phyloP scores from a whole-genome alignment of 257 asterid genomes.

The Solanum rostratum region DNA sequence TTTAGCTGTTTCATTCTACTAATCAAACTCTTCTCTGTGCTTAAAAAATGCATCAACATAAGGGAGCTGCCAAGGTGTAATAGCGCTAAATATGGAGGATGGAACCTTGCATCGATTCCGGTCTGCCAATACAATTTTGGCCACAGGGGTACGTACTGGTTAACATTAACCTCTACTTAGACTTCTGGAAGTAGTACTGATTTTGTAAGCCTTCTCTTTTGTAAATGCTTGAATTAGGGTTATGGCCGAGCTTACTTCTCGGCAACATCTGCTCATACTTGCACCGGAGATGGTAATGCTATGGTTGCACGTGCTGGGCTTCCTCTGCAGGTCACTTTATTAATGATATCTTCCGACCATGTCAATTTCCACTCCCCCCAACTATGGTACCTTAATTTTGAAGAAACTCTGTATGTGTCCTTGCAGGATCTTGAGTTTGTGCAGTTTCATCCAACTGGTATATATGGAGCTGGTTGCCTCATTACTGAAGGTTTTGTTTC shows the following conservation, averaged over 20 bases:
- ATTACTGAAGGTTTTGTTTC: conserved; percentile 74
- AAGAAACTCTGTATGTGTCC: not conserved
- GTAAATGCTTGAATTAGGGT: conserved; percentile 37
- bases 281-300: conserved; percentile 99
- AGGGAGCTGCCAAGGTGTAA: conserved; percentile 74
- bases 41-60: not conserved
- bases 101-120: conserved; percentile 92
- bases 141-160: conserved; percentile 70
- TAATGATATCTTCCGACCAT: not conserved
- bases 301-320: conserved; percentile 99
- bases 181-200: not conserved
- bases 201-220: not conserved
- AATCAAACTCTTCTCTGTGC: not conserved
- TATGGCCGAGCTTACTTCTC: conserved; percentile 95
- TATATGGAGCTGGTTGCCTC: conserved; percentile 99
- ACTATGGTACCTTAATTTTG: not conserved
- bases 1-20: not conserved
- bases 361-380: not conserved
- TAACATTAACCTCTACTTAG: not conserved
- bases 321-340: conserved; percentile 68
- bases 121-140: conserved; percentile 79
- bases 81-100: conserved; percentile 95
- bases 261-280: conserved; percentile 99
- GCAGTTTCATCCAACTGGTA: conserved; percentile 97
- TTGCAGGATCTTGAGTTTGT: conserved; percentile 94